Evolutionary conservation across 202 grass and related monocot species (phyloP).

Genomic region (Zoysia matrella): DNA sequence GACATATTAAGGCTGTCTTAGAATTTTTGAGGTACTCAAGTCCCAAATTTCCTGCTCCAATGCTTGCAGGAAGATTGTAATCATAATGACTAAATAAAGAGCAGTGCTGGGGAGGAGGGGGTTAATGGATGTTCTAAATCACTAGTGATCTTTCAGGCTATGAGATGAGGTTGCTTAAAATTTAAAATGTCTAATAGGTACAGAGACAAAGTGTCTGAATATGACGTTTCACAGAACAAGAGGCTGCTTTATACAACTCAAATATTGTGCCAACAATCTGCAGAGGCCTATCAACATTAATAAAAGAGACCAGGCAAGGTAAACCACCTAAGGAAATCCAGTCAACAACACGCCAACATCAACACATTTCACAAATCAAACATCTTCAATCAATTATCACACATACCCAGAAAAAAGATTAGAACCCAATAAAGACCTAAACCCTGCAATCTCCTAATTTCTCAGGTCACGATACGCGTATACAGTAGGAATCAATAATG

Average conservation of each 20-base stretch:
- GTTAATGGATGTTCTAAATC: no score
- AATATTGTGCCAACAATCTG: neutral
- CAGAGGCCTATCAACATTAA: neutral
- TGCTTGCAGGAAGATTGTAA: no score
- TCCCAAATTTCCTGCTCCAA: no score
- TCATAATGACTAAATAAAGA: no score
- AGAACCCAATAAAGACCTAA: neutral
- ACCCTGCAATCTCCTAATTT: neutral
- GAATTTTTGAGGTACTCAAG: no score
- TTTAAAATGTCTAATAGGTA: neutral
- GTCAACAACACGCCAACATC: neutral
- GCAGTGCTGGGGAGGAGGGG: no score
- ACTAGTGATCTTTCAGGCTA: no score
- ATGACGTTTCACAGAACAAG: neutral
- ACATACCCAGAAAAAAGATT: neutral
- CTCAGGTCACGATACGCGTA: neutral
- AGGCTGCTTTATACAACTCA: neutral
- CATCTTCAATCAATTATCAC: neutral
- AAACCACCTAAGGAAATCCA: slow-evolving; percentile 1
- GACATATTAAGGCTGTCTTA: neutral
- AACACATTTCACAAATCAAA: neutral
- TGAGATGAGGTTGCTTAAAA: no score
- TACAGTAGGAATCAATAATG: neutral
- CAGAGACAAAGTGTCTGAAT: no score
- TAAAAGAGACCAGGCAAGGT: neutral